Conservation (phyloP, 2,329 filamentous ascomycete species). For the Didymella pinodella region DNA sequence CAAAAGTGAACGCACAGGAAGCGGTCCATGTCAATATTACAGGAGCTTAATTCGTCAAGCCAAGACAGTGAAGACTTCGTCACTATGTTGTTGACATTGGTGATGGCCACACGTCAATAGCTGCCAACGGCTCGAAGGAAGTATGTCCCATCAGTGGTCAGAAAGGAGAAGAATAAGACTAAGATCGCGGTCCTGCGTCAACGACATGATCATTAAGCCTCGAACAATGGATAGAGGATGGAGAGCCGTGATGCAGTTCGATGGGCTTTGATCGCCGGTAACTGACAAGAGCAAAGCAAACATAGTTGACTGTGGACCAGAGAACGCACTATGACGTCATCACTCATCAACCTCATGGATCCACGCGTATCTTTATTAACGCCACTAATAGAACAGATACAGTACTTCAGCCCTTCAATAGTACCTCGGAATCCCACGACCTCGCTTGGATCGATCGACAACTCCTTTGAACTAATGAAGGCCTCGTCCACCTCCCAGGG, state of each 20-base stretch:
- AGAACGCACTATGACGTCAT: background rate
- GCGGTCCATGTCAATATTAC: no score
- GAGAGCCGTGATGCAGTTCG: background rate
- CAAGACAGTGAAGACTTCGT: no score
- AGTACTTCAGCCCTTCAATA: conserved; percentile 27
- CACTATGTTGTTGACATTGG: no score
- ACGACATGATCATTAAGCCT: background rate
- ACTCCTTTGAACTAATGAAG: conserved; percentile 34
- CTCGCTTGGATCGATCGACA: conserved; percentile 36
- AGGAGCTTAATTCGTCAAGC: no score
- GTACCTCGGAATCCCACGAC: conserved; percentile 35
- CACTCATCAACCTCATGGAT: background rate
- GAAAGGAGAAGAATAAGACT: background rate
- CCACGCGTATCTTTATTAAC: background rate
- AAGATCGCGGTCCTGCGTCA: background rate
- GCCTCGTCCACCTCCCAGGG: conserved; percentile 36
- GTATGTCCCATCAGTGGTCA: no score
- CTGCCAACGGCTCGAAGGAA: no score
- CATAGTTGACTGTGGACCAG: background rate
- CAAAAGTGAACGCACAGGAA: no score
- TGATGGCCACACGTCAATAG: no score
- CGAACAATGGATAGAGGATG: background rate
- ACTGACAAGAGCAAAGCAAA: background rate
- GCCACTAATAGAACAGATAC: background rate
- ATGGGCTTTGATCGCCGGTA: background rate